A percentile compares a stretch with the other conserved stretches of the same genome.
phyloP scores from a whole-genome alignment of 495 filamentous ascomycete species.

The Podospora anserina region DNA sequence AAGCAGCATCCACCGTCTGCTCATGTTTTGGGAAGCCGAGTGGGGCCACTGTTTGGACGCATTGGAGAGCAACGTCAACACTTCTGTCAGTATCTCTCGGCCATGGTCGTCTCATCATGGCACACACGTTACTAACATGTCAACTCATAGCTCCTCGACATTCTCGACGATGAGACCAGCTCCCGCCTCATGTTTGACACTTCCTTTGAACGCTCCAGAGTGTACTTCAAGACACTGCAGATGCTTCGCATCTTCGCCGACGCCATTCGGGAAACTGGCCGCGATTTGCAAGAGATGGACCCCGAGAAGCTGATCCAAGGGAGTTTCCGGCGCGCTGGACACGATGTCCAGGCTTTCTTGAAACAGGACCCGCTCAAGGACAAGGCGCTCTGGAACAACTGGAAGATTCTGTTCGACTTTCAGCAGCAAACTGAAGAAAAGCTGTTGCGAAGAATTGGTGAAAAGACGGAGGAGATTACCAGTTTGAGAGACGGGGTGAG shows the following conservation, averaged over 20 bases:
- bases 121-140: not conserved
- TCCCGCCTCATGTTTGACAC: constrained; percentile 14
- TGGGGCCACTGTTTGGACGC: constrained; percentile 8
- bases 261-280: constrained; percentile 7
- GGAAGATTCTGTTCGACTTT: constrained; percentile 7
- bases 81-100: not conserved
- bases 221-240: constrained; percentile 16
- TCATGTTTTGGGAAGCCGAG: constrained; percentile 4
- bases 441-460: not conserved
- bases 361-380: not conserved
- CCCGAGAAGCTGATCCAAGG: not conserved
- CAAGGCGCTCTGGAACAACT: constrained; percentile 14
- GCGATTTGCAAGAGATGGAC: constrained; percentile 6
- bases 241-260: constrained; percentile 15
- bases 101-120: not conserved
- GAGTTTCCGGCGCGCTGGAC: not conserved
- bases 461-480: constrained; percentile 17
- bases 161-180: constrained; percentile 4
- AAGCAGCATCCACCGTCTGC: not conserved
- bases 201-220: constrained; percentile 9
- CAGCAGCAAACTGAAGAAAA: not conserved
- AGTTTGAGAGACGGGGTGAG: constrained; percentile 17
- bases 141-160: constrained; percentile 12
- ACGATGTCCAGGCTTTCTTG: not conserved
- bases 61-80: constrained; percentile 5